phyloP scores from a whole-genome alignment of 2,329 filamentous ascomycete species.

The Catunica adiposa region DNA sequence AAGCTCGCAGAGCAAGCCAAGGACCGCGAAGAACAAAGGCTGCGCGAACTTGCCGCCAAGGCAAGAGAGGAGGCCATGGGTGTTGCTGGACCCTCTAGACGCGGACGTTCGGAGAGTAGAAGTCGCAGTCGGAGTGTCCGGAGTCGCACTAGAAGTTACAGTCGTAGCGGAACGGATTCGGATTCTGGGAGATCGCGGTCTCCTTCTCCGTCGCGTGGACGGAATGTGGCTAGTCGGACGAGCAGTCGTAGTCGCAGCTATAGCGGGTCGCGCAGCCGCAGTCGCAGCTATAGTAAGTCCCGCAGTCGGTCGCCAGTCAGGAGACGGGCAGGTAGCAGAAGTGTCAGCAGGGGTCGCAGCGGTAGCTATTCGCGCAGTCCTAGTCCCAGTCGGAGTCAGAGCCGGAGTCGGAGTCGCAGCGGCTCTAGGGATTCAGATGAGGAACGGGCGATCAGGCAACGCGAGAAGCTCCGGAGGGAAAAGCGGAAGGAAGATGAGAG shows the following conservation, averaged over 20 bases:
- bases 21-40: slow-evolving; percentile 77
- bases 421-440: slow-evolving; percentile 34
- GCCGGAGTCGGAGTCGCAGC: slow-evolving; percentile 21
- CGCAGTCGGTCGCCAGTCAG: too few species aligned
- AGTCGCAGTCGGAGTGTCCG: neutral
- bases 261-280: neutral
- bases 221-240: neutral
- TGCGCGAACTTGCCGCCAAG: slow-evolving; percentile 76
- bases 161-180: neutral
- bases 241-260: neutral
- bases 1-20: slow-evolving; percentile 94
- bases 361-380: neutral
- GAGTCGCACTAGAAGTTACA: neutral
- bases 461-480: slow-evolving; percentile 63
- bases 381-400: neutral
- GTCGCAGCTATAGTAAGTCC: too few species aligned
- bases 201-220: neutral
- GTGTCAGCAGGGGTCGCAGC: neutral
- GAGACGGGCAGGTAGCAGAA: too few species aligned
- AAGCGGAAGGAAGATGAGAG: slow-evolving; percentile 68
- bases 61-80: slow-evolving; percentile 65
- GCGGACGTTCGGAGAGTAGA: neutral
- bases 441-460: slow-evolving; percentile 54
- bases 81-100: neutral
- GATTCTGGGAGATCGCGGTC: neutral